These are phyloP conservation scores for Ceratocystis smalleyi DNA, from an alignment of 2,329 filamentous ascomycete genomes.

Conservation along the genomic window DNA sequence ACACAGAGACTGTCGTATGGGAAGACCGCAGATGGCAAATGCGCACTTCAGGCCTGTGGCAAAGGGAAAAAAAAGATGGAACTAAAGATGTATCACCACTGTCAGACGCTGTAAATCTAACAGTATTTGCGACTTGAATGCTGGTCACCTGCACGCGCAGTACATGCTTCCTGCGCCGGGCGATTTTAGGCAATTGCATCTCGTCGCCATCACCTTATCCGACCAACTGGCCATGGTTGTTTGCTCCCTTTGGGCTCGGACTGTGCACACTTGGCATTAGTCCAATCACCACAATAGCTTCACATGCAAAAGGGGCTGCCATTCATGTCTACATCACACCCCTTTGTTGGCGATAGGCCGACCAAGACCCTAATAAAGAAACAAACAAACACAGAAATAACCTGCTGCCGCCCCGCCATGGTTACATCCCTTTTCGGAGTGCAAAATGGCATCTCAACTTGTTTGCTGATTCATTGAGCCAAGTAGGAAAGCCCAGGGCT, in stretches of 20 bases:
- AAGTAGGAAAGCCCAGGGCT: background rate
- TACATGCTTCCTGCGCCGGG: background rate
- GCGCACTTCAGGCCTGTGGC: background rate
- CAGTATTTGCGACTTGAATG: background rate
- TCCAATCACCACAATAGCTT: background rate
- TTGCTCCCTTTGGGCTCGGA: background rate
- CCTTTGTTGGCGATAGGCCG: background rate
- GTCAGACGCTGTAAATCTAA: background rate
- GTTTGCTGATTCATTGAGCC: background rate
- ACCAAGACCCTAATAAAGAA: background rate
- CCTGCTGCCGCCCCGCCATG: background rate
- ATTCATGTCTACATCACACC: background rate
- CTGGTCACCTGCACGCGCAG: background rate
- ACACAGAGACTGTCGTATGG: background rate
- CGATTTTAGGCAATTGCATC: background rate
- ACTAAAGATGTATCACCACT: background rate
- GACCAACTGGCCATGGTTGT: background rate
- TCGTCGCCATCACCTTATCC: background rate
- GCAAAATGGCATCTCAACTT: background rate
- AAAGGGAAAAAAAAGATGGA: background rate
- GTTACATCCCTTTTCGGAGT: background rate
- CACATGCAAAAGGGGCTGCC: background rate
- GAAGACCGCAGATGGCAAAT: background rate
- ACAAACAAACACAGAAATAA: constrained; percentile 3
- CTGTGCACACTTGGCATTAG: background rate